Base-by-base conservation (phyloP, 306 rosid genomes). In the Malus fusca region DNA sequence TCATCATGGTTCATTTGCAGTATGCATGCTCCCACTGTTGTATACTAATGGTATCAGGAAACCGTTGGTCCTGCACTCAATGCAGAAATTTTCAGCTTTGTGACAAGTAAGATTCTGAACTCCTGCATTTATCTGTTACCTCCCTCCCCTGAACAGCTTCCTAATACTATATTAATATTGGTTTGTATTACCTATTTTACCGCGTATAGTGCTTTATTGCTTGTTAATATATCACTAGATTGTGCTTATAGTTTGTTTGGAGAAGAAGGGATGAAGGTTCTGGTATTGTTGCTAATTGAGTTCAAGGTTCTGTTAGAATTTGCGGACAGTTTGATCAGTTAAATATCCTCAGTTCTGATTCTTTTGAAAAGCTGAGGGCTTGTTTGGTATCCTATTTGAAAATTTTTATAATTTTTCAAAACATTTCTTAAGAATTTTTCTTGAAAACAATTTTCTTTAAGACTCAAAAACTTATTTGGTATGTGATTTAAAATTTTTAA, bases 1-100 rank as follows among this genome's bases (percentile, higher is more conserved):
- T 92, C 78, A 92, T 96, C 70, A 92, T 96, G 98, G 99, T 96
- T 84, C 99, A 96, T 87, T 83, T 96, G 86, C 97, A 92, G 87
- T 90, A 92, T 67, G 85, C 93, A 3, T 92, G 98, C 84, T 75
- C 68, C 68, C 93, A 89, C 81, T 95, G 98, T 69, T 90, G 97
- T 79, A 72, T 83, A 78, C 86, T 95, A 62, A 92, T 95, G 97
- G 96, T 90, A 69, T 92, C 93, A 13, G 97, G 96, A 76, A 88
- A 75, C 78, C 88, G 92, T 63, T 95, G 97, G 98, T 88, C 82
- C 78, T 95, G 98, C 83, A 91, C 83, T 72, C 93, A 88, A 78
- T 95, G 98, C 97, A 92, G 85, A 88, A 90, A 87, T 77, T 95
- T 95, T 83, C 95, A 89, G 83, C 83, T 95, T n/a, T 92, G 98